These are phyloP conservation scores for Aspergillus sp. DNA, from an alignment of 2,329 filamentous ascomycete species.

Conservation along the genomic window DNA sequence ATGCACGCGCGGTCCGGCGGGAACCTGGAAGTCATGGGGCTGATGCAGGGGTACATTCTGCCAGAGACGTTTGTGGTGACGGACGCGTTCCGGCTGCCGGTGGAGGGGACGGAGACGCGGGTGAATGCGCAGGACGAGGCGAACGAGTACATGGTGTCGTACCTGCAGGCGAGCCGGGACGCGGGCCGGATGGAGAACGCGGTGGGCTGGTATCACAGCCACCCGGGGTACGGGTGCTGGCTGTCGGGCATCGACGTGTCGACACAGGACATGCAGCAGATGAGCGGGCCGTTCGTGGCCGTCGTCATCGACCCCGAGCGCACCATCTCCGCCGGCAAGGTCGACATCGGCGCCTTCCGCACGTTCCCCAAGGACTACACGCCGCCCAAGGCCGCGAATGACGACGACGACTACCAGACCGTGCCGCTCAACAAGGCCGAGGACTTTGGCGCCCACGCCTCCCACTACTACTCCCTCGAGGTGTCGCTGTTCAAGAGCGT, in stretches of 20 bases:
- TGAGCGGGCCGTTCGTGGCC: slow-evolving; percentile 87
- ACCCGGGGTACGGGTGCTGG: slow-evolving; percentile 98
- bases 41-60: slow-evolving; percentile 95
- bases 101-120: slow-evolving; percentile 96
- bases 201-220: slow-evolving; percentile 97
- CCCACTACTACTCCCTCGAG: slow-evolving; percentile 85
- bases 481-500: slow-evolving; percentile 94
- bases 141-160: slow-evolving; percentile 94
- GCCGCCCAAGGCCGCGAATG: slow-evolving; percentile 48
- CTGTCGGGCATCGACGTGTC: slow-evolving; percentile 91
- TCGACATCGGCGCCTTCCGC: slow-evolving; percentile 95
- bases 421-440: slow-evolving; percentile 92
- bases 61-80: slow-evolving; percentile 84
- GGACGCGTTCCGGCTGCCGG: slow-evolving; percentile 88
- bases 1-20: slow-evolving; percentile 98
- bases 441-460: slow-evolving; percentile 91
- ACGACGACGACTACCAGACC: slow-evolving; percentile 45
- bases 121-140: slow-evolving; percentile 96
- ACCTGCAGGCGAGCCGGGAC: slow-evolving; percentile 72
- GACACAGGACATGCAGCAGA: slow-evolving; percentile 86
- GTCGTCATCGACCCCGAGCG: slow-evolving; percentile 96
- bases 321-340: slow-evolving; percentile 89
- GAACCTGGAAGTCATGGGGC: slow-evolving; percentile 89
- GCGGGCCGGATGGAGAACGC: slow-evolving; percentile 82
- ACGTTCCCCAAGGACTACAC: slow-evolving; percentile 79